phyloP scores from a whole-genome alignment of 2,329 filamentous ascomycete species.

The Aspergillus vadensis region DNA sequence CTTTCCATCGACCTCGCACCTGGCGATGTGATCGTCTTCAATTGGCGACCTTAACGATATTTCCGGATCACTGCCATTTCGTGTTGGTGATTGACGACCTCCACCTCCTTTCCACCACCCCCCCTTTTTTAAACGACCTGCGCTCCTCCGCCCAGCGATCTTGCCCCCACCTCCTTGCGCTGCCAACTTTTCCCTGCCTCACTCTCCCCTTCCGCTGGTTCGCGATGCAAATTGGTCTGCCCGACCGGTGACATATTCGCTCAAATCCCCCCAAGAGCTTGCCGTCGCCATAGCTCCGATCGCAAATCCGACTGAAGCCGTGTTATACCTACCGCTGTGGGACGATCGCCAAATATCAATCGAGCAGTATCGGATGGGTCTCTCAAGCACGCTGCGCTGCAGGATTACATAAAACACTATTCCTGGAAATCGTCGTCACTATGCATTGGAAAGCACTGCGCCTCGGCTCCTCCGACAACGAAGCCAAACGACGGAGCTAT shows the following conservation, averaged over 20 bases:
- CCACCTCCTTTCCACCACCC: constrained; percentile 15
- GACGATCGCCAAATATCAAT: not conserved
- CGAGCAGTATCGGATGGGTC: constrained; percentile 25
- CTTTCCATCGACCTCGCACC: not conserved
- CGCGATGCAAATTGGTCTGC: constrained; percentile 22
- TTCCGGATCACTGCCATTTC: constrained; percentile 10
- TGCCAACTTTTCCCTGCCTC: constrained; percentile 5
- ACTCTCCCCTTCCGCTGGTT: constrained; percentile 5
- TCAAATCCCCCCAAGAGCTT: constrained; percentile 12
- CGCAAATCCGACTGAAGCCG: constrained; percentile 6
- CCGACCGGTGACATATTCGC: constrained; percentile 16
- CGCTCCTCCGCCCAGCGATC: constrained; percentile 17
- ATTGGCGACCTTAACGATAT: constrained; percentile 8
- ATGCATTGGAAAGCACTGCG: constrained; percentile 47
- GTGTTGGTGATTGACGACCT: constrained; percentile 19
- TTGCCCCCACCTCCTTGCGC: constrained; percentile 13
- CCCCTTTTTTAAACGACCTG: constrained; percentile 17
- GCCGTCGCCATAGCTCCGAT: not conserved
- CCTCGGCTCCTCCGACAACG: constrained; percentile 36
- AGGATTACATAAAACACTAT: constrained; percentile 22
- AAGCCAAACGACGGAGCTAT: constrained; percentile 37
- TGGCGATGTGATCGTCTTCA: constrained; percentile 19
- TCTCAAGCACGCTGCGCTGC: constrained; percentile 18
- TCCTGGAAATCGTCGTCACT: constrained; percentile 26
- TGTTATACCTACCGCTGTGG: not conserved